A percentile compares a stretch with the other conserved stretches of the same genome.
Evolutionary conservation across 257 asterid species (phyloP).

Genomic region (Eustoma russellianum): DNA sequence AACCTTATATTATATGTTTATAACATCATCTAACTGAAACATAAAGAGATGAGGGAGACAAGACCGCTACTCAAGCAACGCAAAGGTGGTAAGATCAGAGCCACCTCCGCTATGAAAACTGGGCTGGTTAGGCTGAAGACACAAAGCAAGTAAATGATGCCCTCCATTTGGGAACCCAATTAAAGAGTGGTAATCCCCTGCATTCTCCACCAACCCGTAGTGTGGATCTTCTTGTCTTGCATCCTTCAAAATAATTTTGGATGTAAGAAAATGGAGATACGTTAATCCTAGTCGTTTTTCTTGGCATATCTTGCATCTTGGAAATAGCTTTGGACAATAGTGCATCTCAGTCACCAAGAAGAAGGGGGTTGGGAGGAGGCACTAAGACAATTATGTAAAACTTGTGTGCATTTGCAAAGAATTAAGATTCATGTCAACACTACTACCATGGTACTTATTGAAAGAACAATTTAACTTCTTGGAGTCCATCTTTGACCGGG

Average conservation of each 20-base stretch:
- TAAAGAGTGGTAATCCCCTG: constrained; percentile 47
- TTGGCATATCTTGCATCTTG: no score
- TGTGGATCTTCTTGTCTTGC: constrained; percentile 82
- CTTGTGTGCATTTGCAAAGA: no score
- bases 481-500: no score
- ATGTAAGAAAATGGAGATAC: background rate
- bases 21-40: no score
- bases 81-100: constrained; percentile 72
- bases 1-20: no score
- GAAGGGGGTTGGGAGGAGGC: no score
- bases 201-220: constrained; percentile 80
- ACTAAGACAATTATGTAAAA: no score
- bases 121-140: constrained; percentile 37
- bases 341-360: no score
- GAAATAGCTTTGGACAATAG: background rate
- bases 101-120: constrained; percentile 63
- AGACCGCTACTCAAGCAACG: constrained; percentile 42
- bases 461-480: no score
- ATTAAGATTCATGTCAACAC: no score
- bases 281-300: background rate
- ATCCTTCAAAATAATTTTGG: constrained; percentile 29
- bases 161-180: constrained; percentile 51
- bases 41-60: no score
- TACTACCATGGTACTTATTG: no score
- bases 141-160: constrained; percentile 41